Percentiles rank a stretch among this genome's conserved stretches.
These are phyloP conservation scores for Trichoderma brevicompactum DNA, from an alignment of 2,329 filamentous ascomycete species.

Conservation along the genomic window DNA sequence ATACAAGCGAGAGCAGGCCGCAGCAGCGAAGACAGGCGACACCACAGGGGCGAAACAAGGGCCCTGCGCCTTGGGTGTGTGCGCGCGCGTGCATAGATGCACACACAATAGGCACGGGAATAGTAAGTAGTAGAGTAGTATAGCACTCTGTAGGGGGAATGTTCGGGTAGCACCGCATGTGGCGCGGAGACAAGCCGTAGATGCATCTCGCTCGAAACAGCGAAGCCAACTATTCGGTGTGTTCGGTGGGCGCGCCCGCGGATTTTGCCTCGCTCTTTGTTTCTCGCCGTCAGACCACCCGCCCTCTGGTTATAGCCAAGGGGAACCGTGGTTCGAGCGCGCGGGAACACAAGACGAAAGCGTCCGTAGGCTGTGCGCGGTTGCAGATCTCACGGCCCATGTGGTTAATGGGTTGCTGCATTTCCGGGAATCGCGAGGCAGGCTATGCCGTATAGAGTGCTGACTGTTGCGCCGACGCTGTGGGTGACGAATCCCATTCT, in stretches of 20 bases:
- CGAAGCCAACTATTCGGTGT: conserved; percentile 7
- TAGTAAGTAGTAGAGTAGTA: no score
- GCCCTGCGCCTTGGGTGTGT: background rate
- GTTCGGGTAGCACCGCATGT: conserved; percentile 20
- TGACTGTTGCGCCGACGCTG: conserved; percentile 18
- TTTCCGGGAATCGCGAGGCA: conserved; percentile 17
- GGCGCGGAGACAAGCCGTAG: background rate
- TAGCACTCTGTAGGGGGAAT: background rate
- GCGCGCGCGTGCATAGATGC: background rate
- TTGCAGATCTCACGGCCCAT: conserved; percentile 3
- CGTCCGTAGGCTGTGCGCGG: background rate
- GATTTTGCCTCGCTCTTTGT: background rate
- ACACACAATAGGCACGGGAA: background rate
- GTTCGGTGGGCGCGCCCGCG: background rate
- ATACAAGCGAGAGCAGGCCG: background rate
- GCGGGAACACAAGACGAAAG: background rate
- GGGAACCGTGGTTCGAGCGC: background rate
- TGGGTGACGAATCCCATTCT: conserved; percentile 23
- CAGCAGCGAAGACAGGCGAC: background rate
- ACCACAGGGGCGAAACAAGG: background rate
- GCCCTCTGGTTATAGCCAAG: background rate
- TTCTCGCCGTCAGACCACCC: background rate
- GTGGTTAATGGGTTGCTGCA: background rate
- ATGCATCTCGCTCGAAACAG: conserved; percentile 14
- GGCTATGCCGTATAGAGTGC: conserved; percentile 27